Evolutionary conservation across 1,284 basidiomycete species (phyloP), one percentile per base, ranked within the genome.

Genomic region (Leccinum fuscescens): DNA sequence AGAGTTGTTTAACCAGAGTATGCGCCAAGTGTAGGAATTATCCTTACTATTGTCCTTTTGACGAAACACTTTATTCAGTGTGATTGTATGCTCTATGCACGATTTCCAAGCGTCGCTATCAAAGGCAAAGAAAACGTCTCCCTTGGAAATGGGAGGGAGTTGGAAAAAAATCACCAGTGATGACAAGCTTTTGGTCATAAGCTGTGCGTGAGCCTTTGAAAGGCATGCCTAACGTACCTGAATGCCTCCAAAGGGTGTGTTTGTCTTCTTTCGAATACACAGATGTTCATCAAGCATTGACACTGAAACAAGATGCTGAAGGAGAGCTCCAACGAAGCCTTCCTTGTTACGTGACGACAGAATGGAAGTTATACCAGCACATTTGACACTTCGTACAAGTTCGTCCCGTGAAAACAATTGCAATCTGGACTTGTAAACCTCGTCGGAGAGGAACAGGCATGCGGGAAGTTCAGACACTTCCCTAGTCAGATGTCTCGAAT

Each of bases 91-190:
- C 53, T 79, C 74, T 63, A 95, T 86, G 42, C 85, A 85, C 22
- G 79, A 74, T 14, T 80, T 75, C 93, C 93, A 96, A 24, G 83
- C 82, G 35, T 82, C 77, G 12, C 89, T 88, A 69, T 95, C 90
- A 68, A 96, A 95, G 1, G 87, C 88, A 66, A 93, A 93, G 50
- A 75, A 67, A 3, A 70, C 70, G 1, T 64, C 64, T 29, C 64
- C 68, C 51, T 77, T 72, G 12, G 69, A 71, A 4, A 96, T 88
- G 0, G 93, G 93, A 0, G 93, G 93, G 1, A 96, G 79, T 73
- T 96, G 93, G 75, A 93, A 93, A 74, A 74, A 94, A 94, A 73
- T 94, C 92, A 6, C 93, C 92, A 0, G 90, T 90, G n/a, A 93
- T 77, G 57, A 95, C 83, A 60, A 95, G 78, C 82, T 74, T 22